Evolutionary conservation across 2,329 filamentous ascomycete species (phyloP), one percentile per base, ranked within the genome.

Genomic region (Hymenotorrendiella dingleyae): DNA sequence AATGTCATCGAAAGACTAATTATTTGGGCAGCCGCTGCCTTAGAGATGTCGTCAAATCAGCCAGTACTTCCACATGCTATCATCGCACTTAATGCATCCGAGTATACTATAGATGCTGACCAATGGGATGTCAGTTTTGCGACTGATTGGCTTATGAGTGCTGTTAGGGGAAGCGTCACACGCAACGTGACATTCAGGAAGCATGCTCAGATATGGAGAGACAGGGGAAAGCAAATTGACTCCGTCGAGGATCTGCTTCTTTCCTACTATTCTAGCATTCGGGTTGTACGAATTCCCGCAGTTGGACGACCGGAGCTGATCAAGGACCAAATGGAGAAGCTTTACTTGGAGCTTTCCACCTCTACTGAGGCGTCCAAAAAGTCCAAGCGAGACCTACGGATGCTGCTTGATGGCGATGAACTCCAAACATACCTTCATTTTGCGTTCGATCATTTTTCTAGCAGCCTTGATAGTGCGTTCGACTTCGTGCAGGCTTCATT

Each of bases 401-500:
- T 49, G 36, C 22, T 43, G 12, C 16, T 39, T 4, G 33, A 36
- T 21, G 24, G 14, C 11, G 30, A 40, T 4, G 19, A 42, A 2
- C 16, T 48, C 2, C 42, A 48, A 19, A 4, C 11, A 2, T 43
- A 46, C 12, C 37, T 49, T 9, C 27, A 41, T 12, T 28, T 16
- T 28, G 46, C 43, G 3, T 49, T 49, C 24, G 46, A 49, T 23
- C 32, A 36, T 11, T 49, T 37, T 26, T 35, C 32, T 4, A 22
- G 32, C 7, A 27, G 3, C 10, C 36, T 46, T 2, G 46, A 49
- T 17, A 14, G 11, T 1, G 39, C 46, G 1, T 46, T 49, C 12
- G 43, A 46, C 20, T 46, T 49, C 19, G 26, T 49, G n/a, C 17
- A 49, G 36, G 36, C 16, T n/a, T 37, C 43, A 1, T 38, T 43